Percentiles rank a stretch among this genome's conserved stretches.
These are phyloP conservation scores for Penicillium goetzii DNA, from an alignment of 495 filamentous ascomycete genomes.

Conservation along the genomic window DNA sequence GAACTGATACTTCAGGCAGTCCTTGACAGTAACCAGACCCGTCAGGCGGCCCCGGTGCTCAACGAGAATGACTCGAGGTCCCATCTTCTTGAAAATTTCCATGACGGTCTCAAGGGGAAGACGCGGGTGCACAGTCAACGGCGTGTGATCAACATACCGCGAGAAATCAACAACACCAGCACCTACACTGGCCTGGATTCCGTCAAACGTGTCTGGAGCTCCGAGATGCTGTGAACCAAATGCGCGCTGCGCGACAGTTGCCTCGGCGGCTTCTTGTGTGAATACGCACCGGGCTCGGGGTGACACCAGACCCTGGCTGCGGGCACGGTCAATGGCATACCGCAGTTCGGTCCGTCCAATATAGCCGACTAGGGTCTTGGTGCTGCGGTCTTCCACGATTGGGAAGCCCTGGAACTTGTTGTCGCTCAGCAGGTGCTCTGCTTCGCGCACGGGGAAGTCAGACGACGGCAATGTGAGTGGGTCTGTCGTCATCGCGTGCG, in stretches of 20 bases:
- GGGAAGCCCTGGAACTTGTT: conserved; percentile 96
- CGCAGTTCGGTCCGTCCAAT: conserved; percentile 92
- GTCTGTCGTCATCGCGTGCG: conserved; percentile 85
- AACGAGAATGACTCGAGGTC: conserved; percentile 89
- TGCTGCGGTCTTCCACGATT: conserved; percentile 75
- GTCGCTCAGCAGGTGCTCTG: conserved; percentile 74
- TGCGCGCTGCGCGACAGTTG: conserved; percentile 42
- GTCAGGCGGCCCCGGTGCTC: conserved; percentile 83
- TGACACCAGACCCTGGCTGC: conserved; percentile 69
- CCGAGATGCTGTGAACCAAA: conserved; percentile 30
- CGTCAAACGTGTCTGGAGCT: conserved; percentile 66
- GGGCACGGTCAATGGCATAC: conserved; percentile 88
- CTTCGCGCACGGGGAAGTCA: conserved; percentile 71
- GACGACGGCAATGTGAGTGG: conserved; percentile 71
- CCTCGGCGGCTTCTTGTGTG: conserved; percentile 59
- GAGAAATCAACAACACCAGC: conserved; percentile 76
- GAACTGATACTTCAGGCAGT: conserved; percentile 97
- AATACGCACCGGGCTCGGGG: conserved; percentile 79
- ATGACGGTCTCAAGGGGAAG: conserved; percentile 95
- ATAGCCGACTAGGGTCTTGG: conserved; percentile 81
- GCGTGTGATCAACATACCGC: conserved; percentile 87
- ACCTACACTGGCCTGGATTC: conserved; percentile 59
- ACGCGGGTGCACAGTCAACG: conserved; percentile 87
- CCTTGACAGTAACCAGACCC: conserved; percentile 93
- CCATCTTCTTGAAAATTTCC: conserved; percentile 99